Conservation (phyloP, 2,329 filamentous ascomycete species). For the Sporothrix mexicana region DNA sequence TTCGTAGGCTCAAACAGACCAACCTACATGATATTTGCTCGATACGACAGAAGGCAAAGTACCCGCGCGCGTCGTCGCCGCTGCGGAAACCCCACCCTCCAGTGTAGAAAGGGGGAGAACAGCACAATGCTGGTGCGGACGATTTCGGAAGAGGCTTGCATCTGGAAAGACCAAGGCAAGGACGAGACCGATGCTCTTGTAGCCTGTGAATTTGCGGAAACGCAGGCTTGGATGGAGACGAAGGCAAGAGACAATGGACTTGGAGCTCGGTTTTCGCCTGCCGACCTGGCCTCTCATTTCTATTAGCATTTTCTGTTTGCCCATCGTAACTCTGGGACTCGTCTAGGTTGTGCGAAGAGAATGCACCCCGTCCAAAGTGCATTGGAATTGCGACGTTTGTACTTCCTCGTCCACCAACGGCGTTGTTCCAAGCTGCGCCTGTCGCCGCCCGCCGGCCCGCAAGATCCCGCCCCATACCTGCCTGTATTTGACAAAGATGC, state of each 20-base stretch:
- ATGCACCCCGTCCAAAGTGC: background rate
- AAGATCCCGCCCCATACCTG: background rate
- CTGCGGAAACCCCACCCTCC: conserved; percentile 11
- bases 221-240: background rate
- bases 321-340: background rate
- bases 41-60: background rate
- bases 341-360: background rate
- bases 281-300: conserved; percentile 3
- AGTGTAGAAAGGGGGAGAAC: background rate
- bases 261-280: background rate
- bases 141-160: conserved; percentile 28
- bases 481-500: background rate
- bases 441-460: conserved; percentile 23
- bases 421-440: conserved; percentile 6
- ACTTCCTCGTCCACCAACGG: background rate
- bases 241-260: background rate
- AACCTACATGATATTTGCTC: background rate
- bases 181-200: background rate
- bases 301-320: conserved; percentile 16
- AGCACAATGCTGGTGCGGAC: background rate
- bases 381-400: background rate
- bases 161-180: background rate
- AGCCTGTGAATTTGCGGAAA: background rate
- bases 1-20: background rate
- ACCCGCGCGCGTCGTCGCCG: background rate